Conservation (phyloP, 2,329 filamentous ascomycete genomes). For the Aspergillus luchuensis region DNA sequence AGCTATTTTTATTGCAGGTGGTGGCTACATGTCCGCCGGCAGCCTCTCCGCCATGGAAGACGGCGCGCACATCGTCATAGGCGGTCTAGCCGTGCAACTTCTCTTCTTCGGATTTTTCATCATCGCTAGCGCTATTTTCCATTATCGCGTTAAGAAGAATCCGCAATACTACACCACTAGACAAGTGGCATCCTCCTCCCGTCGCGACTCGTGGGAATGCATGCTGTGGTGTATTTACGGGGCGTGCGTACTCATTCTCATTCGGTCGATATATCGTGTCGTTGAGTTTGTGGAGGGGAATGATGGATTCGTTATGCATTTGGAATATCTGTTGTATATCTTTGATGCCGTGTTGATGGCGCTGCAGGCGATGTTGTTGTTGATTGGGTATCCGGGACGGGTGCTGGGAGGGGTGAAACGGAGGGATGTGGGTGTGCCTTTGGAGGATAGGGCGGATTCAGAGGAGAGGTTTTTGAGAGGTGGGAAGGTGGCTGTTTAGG, state of each 20-base stretch:
- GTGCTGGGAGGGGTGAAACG: background rate
- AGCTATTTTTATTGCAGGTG: slow-evolving; percentile 22
- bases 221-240: slow-evolving; percentile 27
- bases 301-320: slow-evolving; percentile 32
- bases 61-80: slow-evolving; percentile 52
- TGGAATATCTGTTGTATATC: slow-evolving; percentile 36
- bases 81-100: slow-evolving; percentile 60
- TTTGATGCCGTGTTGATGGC: slow-evolving; percentile 39
- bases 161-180: too few relatives aligned
- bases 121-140: slow-evolving; percentile 53
- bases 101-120: slow-evolving; percentile 61
- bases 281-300: slow-evolving; percentile 36
- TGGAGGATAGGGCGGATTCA: background rate
- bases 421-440: background rate
- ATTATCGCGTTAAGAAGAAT: slow-evolving; percentile 43
- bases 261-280: slow-evolving; percentile 37
- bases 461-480: too few relatives aligned
- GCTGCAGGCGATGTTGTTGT: background rate
- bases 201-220: slow-evolving; percentile 15
- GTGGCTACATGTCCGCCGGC: slow-evolving; percentile 32
- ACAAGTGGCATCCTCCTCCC: too few relatives aligned
- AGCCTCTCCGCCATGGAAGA: slow-evolving; percentile 17
- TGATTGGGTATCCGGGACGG: background rate
- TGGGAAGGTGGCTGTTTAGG: too few relatives aligned
- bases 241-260: slow-evolving; percentile 32